Conservation (phyloP, 1,284 basidiomycete species). For the Leccinum subrobustum region DNA sequence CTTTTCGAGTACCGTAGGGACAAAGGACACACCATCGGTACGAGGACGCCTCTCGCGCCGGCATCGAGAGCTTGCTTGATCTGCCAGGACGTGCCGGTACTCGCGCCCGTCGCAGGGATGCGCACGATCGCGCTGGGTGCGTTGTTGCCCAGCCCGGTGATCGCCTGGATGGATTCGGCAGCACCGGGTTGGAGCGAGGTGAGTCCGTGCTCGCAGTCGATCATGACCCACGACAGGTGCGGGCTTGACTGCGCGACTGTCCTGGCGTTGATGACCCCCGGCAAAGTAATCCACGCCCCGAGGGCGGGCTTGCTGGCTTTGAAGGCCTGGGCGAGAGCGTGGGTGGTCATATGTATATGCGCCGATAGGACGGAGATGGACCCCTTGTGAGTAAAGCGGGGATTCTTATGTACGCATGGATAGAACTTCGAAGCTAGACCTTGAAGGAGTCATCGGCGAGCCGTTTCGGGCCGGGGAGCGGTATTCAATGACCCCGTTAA, state of each 20-base stretch:
- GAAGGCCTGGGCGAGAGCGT: constrained; percentile 49
- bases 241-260: constrained; percentile 53
- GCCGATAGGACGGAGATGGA: background rate
- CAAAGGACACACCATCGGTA: constrained; percentile 52
- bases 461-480: constrained; percentile 6
- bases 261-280: constrained; percentile 53
- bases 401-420: constrained; percentile 10
- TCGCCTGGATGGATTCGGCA: constrained; percentile 52
- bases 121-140: constrained; percentile 56
- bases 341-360: constrained; percentile 35
- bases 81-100: constrained; percentile 57
- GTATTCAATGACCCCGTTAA: background rate
- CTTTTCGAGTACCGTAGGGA: background rate
- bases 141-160: constrained; percentile 41
- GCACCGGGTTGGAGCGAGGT: constrained; percentile 53
- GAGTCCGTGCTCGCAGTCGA: constrained; percentile 69
- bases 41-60: constrained; percentile 59
- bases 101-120: constrained; percentile 59
- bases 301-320: constrained; percentile 56
- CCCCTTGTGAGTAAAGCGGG: background rate
- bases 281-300: constrained; percentile 68
- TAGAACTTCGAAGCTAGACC: background rate
- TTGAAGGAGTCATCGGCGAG: constrained; percentile 10
- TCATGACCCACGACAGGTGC: constrained; percentile 56
- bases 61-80: constrained; percentile 68